Evolutionary conservation across 2,329 filamentous ascomycete genomes (phyloP).

Genomic region (Meredithiella fracta): DNA sequence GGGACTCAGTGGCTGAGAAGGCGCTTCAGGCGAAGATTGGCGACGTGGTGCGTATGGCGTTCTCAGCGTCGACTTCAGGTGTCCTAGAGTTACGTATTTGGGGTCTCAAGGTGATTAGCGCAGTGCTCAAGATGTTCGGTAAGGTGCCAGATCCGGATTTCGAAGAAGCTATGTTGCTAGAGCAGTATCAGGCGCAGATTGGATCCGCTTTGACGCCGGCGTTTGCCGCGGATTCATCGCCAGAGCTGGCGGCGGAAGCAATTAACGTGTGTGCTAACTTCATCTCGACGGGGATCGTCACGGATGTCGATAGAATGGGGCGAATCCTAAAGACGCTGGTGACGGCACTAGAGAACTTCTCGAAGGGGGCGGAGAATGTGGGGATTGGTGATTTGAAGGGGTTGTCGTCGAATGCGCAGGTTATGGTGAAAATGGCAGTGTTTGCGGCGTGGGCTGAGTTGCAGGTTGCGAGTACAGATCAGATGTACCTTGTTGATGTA

Average conservation of each 20-base stretch:
- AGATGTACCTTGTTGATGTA: conserved; percentile 75
- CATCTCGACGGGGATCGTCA: conserved; percentile 92
- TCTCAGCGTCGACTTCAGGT: conserved; percentile 87
- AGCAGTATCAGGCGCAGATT: conserved; percentile 98
- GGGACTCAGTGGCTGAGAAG: conserved; percentile 59
- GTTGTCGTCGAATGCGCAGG: conserved; percentile 85
- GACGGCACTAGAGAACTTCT: conserved; percentile 81
- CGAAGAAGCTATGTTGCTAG: conserved; percentile 84
- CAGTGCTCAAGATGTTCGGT: conserved; percentile 88
- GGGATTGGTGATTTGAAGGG: conserved; percentile 86
- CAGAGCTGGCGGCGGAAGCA: conserved; percentile 86
- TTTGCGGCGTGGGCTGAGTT: conserved; percentile 96
- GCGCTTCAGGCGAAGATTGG: conserved; percentile 71
- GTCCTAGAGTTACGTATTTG: conserved; percentile 80
- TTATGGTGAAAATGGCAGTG: conserved; percentile 97
- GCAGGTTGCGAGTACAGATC: conserved; percentile 85
- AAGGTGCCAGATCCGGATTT: conserved; percentile 93
- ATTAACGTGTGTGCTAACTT: conserved; percentile 97
- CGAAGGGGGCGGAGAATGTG: conserved; percentile 34
- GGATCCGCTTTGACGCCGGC: conserved; percentile 90
- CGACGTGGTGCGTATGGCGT: conserved; percentile 90
- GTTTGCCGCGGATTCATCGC: conserved; percentile 88
- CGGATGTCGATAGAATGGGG: conserved; percentile 96
- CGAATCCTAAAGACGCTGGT: conserved; percentile 89
- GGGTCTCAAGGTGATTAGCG: conserved; percentile 85